Evolutionary conservation across 73 alveolate genomes (phyloP), one percentile per base, ranked within the genome.

Genomic region (Symbiodinium natans): DNA sequence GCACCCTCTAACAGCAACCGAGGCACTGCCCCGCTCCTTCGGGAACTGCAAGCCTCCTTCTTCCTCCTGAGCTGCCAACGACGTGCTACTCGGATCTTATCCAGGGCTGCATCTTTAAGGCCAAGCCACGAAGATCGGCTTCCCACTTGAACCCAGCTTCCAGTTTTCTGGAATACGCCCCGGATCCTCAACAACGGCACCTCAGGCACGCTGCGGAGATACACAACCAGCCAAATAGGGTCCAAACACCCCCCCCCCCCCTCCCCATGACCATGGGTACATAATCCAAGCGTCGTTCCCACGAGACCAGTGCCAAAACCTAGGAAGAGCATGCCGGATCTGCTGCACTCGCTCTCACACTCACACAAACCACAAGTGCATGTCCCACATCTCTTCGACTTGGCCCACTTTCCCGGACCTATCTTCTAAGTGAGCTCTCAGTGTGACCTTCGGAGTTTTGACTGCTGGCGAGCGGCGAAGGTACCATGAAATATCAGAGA

Each of bases 141-240:
- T 63, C 38, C 90, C 90, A 10, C 63, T 41, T 4, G 54, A 29
- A 34, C 59, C 36, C 38, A 39, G 19, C 38, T 11, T n/a, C 54
- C 54, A 82, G 90, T 39, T 21, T 10, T 82, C 90, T 27, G 90
- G 90, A 41, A 82, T 40, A 34, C 63, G 39, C 9, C 90, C 90
- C 33, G 90, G 90, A 41, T 82, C 90, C 23, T 27, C 59, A 29
- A 41, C 43, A 10, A 82, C 63, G 56, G 90, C 90, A 82, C 90
- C 90, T 82, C 0, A 1, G 33, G 63, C 17, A n/a, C n/a, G n/a
- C n/a, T n/a, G n/a, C n/a, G n/a, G n/a, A n/a, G n/a, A n/a, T n/a
- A n/a, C n/a, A n/a, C n/a, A n/a, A n/a, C n/a, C n/a, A n/a, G n/a
- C n/a, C n/a, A n/a, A n/a, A n/a, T n/a, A n/a, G n/a, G n/a, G n/a